These are phyloP conservation scores for Rosa multiflora DNA, from an alignment of 306 rosid species.

Conservation along the genomic window DNA sequence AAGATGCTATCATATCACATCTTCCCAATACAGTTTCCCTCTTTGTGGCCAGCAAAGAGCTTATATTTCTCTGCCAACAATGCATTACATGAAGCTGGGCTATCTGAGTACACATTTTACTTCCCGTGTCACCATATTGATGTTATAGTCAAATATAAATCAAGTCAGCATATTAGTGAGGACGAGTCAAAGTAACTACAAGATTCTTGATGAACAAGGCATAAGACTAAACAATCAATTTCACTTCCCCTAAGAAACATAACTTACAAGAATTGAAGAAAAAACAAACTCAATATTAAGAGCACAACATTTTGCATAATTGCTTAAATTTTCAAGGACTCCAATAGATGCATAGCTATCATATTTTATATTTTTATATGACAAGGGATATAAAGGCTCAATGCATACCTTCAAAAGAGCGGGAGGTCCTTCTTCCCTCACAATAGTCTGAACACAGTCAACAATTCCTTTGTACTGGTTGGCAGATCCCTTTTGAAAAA, in stretches of 20 bases:
- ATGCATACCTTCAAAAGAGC: constrained; percentile 75
- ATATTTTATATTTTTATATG: not conserved
- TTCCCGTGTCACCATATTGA: not conserved
- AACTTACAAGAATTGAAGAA: not conserved
- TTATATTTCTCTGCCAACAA: no score
- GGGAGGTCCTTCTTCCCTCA: constrained; percentile 87
- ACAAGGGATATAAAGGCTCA: not conserved
- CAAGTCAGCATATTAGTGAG: not conserved
- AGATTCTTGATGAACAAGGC: not conserved
- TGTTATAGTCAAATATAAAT: not conserved
- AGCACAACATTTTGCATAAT: not conserved
- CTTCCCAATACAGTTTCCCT: no score
- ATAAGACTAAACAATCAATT: not conserved
- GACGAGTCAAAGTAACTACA: not conserved
- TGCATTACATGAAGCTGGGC: not conserved
- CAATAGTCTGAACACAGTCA: constrained; percentile 92
- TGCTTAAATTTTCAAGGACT: not conserved
- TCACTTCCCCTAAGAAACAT: not conserved
- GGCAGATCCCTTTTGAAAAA: constrained; percentile 60
- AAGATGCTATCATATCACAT: no score
- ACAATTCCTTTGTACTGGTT: constrained; percentile 76
- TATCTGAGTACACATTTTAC: not conserved
- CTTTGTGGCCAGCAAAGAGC: no score
- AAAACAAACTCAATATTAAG: not conserved
- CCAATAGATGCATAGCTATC: not conserved